Base-by-base conservation (phyloP, 768 basidiomycete genomes). In the Suillus alpinus region DNA sequence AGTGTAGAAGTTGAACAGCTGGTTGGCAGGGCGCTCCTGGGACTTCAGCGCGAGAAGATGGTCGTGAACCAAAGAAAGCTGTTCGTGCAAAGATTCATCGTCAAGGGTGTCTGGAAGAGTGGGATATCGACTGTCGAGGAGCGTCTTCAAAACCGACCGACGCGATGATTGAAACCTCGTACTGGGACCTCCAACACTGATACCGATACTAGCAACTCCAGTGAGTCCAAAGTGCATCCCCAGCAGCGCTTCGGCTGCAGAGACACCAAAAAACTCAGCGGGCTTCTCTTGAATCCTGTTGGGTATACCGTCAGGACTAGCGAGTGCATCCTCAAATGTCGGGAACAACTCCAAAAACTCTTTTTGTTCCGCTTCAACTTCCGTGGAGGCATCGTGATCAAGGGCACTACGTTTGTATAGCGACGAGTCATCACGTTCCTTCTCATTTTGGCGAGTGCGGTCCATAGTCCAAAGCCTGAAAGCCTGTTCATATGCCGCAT, bases 321-420 rank as follows among this genome's bases (percentile, higher is more conserved):
- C 77, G 16, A 87, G 71, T 29, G 73, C 78, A 59, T 89, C 83
- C 36, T 89, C 90, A 65, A 87, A 96, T 12, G 86, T 85, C 13
- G 97, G 97, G 74, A 99, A 99, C 32, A 98, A 71, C 6, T 83
- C 76, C 49, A 87, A 75, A 67, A 98, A 93, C 65, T 98, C 97
- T 63, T 81, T 80, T 71, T 91, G 91, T 69, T 97, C 94, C 40
- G 83, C 69, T 67, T 94, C 90, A 5, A 83, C 84, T 61, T 95
- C 95, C 13, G 81, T 82, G 10, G 80, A 71, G 32, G 80, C 80
- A 32, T 81, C 76, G 51, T 90, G 75, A 14, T 84, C 79, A 29
- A 80, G 69, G 46, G 80, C 79, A 41, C 81, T 84, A 51, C 79
- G 79, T 29, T 89, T 87, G 77, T 98, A 99, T 3, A 98, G 75